Evolutionary conservation across 192 early-diverging fungal species (phyloP), one percentile per base, ranked within the genome.

Genomic region (Lunasporangiospora selenospora): DNA sequence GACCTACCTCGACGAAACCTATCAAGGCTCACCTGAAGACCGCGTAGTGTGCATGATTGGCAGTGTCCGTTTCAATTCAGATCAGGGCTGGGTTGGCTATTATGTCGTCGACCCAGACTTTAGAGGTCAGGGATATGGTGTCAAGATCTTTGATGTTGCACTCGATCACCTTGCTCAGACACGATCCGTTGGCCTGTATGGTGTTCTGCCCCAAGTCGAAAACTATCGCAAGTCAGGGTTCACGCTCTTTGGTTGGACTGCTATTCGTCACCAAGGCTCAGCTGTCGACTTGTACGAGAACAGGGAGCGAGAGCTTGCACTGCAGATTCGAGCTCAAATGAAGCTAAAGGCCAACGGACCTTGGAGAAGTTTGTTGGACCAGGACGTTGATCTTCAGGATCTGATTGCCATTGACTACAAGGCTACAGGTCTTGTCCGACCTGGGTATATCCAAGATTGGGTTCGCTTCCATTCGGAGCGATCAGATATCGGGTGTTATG

Each of bases 161-260:
- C n/a, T n/a, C n/a, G n/a, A n/a, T n/a, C n/a, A n/a, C n/a, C n/a
- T n/a, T n/a, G n/a, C n/a, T n/a, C n/a, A n/a, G n/a, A n/a, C n/a
- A n/a, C 11, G 12, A 11, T n/a, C n/a, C n/a, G n/a, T 53, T 24
- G 52, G 52, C 1, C 31, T 53, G 33, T 23, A 53, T 27, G 52
- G 21, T 12, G 52, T 53, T 1, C 19, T 53, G 3, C 23, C 33
- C 36, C 52, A 53, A 33, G 37, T 53, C 12, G 52, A 38, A 0
- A 53, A 38, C 21, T 53, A 53, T 24, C 52, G 52, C 6, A 30
- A n/a, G 1, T 37, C 52, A 6, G 52, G 52, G 12, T 53, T 53
- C 36, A 53, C 52, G 2, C 23, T 39, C 7, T 6, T 23, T 0
- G 36, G 34, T 38, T 53, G 52, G 52, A 19, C 24, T 3, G 39